phyloP scores from a whole-genome alignment of 2,329 filamentous ascomycete species.

The Curvularia eragrostidis region DNA sequence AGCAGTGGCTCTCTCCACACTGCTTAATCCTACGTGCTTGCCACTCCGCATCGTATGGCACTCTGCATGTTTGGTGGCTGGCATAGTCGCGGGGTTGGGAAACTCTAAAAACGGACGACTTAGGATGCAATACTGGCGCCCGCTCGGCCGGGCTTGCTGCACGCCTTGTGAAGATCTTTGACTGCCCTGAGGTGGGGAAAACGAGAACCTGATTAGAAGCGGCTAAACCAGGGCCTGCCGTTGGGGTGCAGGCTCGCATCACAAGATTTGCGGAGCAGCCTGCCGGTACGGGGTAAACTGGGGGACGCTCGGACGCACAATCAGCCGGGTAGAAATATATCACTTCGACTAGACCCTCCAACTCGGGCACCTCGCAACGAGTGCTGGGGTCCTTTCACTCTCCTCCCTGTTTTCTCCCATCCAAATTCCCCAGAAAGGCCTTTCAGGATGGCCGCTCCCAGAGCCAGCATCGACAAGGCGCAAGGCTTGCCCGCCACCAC shows the following conservation, averaged over 20 bases:
- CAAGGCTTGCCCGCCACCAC: constrained; percentile 25
- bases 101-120: constrained; percentile 23
- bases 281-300: constrained; percentile 30
- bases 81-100: constrained; percentile 16
- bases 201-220: constrained; percentile 13
- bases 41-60: constrained; percentile 23
- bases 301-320: constrained; percentile 30
- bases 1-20: constrained; percentile 32
- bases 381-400: constrained; percentile 22
- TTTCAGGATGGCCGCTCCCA: constrained; percentile 30
- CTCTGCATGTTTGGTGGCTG: constrained; percentile 29
- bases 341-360: constrained; percentile 21
- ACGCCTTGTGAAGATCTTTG: constrained; percentile 14
- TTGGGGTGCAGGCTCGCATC: constrained; percentile 21
- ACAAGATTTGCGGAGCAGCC: constrained; percentile 31
- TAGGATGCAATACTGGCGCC: constrained; percentile 18
- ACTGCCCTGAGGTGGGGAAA: constrained; percentile 18
- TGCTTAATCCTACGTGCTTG: constrained; percentile 25
- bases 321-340: constrained; percentile 38
- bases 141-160: constrained; percentile 7
- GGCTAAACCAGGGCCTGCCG: constrained; percentile 15
- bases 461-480: constrained; percentile 26
- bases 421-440: constrained; percentile 20
- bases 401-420: constrained; percentile 18
- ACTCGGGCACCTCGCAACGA: constrained; percentile 23